Conservation (phyloP, 306 rosid genomes). For the Quercus alba region DNA sequence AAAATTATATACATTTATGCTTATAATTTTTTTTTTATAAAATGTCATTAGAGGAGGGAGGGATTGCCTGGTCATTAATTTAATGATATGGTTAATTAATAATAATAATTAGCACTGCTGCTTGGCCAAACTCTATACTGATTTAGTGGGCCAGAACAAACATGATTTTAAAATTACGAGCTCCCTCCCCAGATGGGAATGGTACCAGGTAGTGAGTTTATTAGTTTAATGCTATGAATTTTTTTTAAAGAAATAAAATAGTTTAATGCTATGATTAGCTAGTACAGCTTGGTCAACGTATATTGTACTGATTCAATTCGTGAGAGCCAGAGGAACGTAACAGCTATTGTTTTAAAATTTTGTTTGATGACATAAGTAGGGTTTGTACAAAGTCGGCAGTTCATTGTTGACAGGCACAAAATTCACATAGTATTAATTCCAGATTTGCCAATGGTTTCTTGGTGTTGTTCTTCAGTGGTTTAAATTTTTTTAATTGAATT, state of each 20-base stretch:
- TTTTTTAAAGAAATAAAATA: too few species aligned
- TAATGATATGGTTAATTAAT: too few species aligned
- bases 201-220: neutral
- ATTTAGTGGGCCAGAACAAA: too few species aligned
- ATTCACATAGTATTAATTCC: neutral
- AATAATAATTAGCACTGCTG: too few species aligned
- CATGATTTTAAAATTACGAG: neutral
- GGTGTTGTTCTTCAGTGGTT: too few species aligned
- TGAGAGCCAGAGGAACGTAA: neutral
- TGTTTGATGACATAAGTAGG: neutral
- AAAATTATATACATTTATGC: too few species aligned
- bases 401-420: neutral
- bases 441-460: too few species aligned
- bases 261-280: neutral
- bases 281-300: neutral
- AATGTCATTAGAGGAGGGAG: too few species aligned
- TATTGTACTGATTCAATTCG: neutral
- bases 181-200: neutral
- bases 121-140: too few species aligned
- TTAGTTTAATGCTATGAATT: neutral
- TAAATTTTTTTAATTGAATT: too few species aligned
- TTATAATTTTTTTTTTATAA: too few species aligned
- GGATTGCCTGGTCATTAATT: too few species aligned
- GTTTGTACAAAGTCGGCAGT: neutral
- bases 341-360: neutral